Evolutionary conservation across 805 yeast species (phyloP).

Genomic region (Candida loeiensis): DNA sequence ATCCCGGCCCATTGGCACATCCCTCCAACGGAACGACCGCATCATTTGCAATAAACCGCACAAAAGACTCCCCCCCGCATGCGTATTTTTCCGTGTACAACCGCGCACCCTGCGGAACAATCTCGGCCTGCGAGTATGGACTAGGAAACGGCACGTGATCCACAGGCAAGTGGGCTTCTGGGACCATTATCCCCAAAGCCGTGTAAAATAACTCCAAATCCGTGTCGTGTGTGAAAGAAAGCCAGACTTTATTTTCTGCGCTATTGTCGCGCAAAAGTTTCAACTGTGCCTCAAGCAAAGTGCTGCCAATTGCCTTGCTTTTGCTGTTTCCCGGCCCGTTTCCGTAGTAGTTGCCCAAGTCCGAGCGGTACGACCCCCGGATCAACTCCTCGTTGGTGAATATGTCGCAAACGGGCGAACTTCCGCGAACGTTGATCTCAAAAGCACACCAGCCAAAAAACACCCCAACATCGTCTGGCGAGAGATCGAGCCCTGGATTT

Average conservation of each 20-base stretch:
- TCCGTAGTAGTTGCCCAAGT: constrained; percentile 12
- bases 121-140: constrained; percentile 12
- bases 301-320: constrained; percentile 11
- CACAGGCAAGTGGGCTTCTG: constrained; percentile 9
- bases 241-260: constrained; percentile 13
- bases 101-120: constrained; percentile 16
- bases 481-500: constrained; percentile 14
- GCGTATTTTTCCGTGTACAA: constrained; percentile 12
- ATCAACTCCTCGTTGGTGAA: constrained; percentile 16
- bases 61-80: constrained; percentile 11
- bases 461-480: constrained; percentile 9
- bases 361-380: constrained; percentile 11
- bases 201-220: constrained; percentile 12
- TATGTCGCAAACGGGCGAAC: constrained; percentile 14
- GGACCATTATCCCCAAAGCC: constrained; percentile 13
- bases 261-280: constrained; percentile 11
- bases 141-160: constrained; percentile 11
- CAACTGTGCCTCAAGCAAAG: constrained; percentile 11
- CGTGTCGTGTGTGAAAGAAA: constrained; percentile 17
- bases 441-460: constrained; percentile 15
- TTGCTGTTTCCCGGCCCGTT: constrained; percentile 14
- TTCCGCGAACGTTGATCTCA: constrained; percentile 14
- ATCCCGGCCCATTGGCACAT: constrained; percentile 16
- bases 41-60: constrained; percentile 14
- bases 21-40: constrained; percentile 14